Base-by-base conservation (phyloP, 768 basidiomycete genomes). In the Panus rudis region DNA sequence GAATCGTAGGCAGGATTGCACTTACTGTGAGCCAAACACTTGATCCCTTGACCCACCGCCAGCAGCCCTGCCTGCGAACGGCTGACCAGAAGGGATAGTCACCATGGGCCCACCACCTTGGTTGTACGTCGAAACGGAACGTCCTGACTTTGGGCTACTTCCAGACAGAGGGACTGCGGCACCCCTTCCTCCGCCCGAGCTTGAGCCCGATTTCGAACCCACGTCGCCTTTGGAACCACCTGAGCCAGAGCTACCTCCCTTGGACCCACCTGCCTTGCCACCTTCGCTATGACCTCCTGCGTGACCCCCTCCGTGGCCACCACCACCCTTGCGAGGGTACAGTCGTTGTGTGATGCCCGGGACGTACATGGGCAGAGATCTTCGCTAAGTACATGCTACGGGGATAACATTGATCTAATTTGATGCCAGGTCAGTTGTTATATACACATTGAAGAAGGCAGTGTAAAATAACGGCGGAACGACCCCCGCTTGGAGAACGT, bases 41-140 rank as follows among this genome's bases (percentile, higher is more conserved):
- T 53, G 39, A 21, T 33, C 37, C 22, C 80, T 63, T 1, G 63
- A 69, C 12, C 68, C 78, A 0, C 80, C 80, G 14, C 81, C 81
- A 4, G 61, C 63, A 1, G 49, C 51, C 5, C 81, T 65, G 2
- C 63, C 63, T 14, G 61, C 49, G 42, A 63, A 63, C 0, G 46
- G 52, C 42, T 57, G 33, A 4, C 62, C 61, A 16, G 48, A 26
- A 6, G 58, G 56, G 20, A 65, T 62, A n/a, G 52, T 51, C 6
- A 47, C 27, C 17, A 43, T 33, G 28, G 38, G 44, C 11, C 58
- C 54, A 6, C 53, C 56, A 16, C 62, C 63, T 17, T 25, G 16
- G 6, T 58, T 57, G 41, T 63, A 65, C 14, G 61, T 46, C 6
- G 56, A 55, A 35, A 20, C 33, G 21, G 33, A n/a, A n/a, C n/a